A percentile compares a stretch with the other conserved stretches of the same genome.
Evolutionary conservation across 1,284 basidiomycete genomes (phyloP).

Genomic region (Heliocybe sulcata): DNA sequence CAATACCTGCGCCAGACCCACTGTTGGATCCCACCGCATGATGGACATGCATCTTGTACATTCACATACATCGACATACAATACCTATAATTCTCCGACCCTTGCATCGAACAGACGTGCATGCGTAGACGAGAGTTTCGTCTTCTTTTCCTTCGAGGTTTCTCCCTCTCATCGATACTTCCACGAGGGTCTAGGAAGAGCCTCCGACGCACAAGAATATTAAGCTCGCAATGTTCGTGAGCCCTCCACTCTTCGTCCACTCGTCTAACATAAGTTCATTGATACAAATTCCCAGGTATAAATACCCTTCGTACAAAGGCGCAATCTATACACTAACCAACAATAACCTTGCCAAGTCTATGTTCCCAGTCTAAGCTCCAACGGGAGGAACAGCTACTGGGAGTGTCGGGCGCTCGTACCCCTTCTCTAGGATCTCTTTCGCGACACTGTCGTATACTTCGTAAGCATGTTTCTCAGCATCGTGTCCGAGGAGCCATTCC

Average conservation of each 20-base stretch:
- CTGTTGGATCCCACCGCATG: background rate
- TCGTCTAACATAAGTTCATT: background rate
- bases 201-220: background rate
- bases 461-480: constrained; percentile 19
- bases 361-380: background rate
- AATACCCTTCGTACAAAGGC: background rate
- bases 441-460: constrained; percentile 14
- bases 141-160: background rate
- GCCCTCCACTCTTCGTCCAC: background rate
- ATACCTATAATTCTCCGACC: background rate
- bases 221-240: background rate
- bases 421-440: constrained; percentile 17
- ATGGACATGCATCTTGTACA: background rate
- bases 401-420: constrained; percentile 16
- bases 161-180: background rate
- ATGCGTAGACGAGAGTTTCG: background rate
- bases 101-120: background rate
- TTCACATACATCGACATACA: background rate
- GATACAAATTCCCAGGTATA: background rate
- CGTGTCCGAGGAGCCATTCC: constrained; percentile 21
- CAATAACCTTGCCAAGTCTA: background rate
- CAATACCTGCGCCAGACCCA: background rate
- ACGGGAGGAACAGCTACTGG: constrained; percentile 1
- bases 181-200: background rate
- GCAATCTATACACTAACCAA: background rate